phyloP scores from a whole-genome alignment of 2,329 filamentous ascomycete species.

The Byssoonygena ceratinophila region DNA sequence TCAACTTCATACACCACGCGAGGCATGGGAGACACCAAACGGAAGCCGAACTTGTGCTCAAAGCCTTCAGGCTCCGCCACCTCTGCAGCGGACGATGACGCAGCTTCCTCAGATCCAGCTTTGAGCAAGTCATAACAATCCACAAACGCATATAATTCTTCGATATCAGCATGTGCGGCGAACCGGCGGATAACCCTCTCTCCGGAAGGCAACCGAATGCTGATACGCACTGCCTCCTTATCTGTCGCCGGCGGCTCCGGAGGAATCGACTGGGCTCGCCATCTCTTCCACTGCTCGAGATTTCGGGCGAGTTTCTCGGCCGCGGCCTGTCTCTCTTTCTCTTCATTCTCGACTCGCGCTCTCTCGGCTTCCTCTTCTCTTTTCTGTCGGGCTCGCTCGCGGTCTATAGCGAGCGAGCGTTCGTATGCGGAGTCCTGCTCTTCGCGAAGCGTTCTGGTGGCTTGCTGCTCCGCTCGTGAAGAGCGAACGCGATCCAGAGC shows the following conservation, averaged over 20 bases:
- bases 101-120: constrained; percentile 21
- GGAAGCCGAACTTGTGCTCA: constrained; percentile 73
- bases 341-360: constrained; percentile 54
- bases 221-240: constrained; percentile 63
- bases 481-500: constrained; percentile 65
- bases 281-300: constrained; percentile 62
- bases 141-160: constrained; percentile 91
- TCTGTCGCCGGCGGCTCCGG: constrained; percentile 56
- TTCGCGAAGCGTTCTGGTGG: constrained; percentile 67
- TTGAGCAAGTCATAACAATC: constrained; percentile 69
- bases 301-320: constrained; percentile 48
- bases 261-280: constrained; percentile 59
- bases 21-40: constrained; percentile 75
- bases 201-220: constrained; percentile 51
- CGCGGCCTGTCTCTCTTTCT: constrained; percentile 52
- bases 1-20: constrained; percentile 67
- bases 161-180: constrained; percentile 55
- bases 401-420: constrained; percentile 74
- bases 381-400: constrained; percentile 67
- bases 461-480: constrained; percentile 67
- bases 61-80: constrained; percentile 50
- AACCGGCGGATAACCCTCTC: constrained; percentile 73
- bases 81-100: constrained; percentile 16
- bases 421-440: constrained; percentile 93
- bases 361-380: constrained; percentile 61